A percentile compares a stretch with the other conserved stretches of the same genome.
These are phyloP conservation scores for Fusarium sp. DNA, from an alignment of 2,329 filamentous ascomycete species.

Conservation along the genomic window DNA sequence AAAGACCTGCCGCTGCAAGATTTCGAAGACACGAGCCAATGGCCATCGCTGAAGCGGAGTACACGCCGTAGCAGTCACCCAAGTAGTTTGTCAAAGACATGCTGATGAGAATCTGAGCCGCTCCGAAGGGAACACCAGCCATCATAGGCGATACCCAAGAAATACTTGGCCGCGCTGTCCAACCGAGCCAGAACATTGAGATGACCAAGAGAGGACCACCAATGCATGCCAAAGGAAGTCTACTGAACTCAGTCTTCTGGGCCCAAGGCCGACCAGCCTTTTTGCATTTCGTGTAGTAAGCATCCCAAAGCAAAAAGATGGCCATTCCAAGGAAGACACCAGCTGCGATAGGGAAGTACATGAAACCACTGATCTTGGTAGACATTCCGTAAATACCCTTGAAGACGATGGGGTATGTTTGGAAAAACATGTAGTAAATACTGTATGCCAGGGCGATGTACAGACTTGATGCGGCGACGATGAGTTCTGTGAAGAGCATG, in stretches of 20 bases:
- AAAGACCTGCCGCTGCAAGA: slow-evolving; percentile 8
- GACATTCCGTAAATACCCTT: slow-evolving; percentile 22
- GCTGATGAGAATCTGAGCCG: slow-evolving; percentile 7
- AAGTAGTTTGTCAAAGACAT: slow-evolving; percentile 18
- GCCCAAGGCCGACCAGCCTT: slow-evolving; percentile 23
- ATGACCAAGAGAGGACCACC: slow-evolving; percentile 26
- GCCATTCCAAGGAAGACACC: slow-evolving; percentile 10
- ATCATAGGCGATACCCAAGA: slow-evolving; percentile 16
- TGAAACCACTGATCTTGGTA: slow-evolving; percentile 6
- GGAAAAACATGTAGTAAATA: slow-evolving; percentile 38
- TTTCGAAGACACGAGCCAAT: slow-evolving; percentile 13
- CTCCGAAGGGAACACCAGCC: slow-evolving; percentile 12
- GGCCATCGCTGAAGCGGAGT: slow-evolving; percentile 14
- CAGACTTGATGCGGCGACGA: slow-evolving; percentile 25
- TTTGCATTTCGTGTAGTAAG: slow-evolving; percentile 16
- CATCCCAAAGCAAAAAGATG: slow-evolving; percentile 28
- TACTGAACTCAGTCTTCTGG: slow-evolving; percentile 23
- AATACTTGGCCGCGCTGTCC: slow-evolving; percentile 20
- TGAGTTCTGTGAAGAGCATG: slow-evolving; percentile 28
- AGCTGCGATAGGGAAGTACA: slow-evolving; percentile 16
- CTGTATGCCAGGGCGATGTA: slow-evolving; percentile 35
- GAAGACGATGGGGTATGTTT: slow-evolving; percentile 40
- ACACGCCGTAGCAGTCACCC: slow-evolving; percentile 10
- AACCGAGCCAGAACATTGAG: slow-evolving; percentile 39
- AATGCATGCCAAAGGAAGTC: slow-evolving; percentile 31